A percentile compares a stretch with the other conserved stretches of the same genome.
Conservation (phyloP, 1,284 basidiomycete genomes). For the Kwoniella shivajii region DNA sequence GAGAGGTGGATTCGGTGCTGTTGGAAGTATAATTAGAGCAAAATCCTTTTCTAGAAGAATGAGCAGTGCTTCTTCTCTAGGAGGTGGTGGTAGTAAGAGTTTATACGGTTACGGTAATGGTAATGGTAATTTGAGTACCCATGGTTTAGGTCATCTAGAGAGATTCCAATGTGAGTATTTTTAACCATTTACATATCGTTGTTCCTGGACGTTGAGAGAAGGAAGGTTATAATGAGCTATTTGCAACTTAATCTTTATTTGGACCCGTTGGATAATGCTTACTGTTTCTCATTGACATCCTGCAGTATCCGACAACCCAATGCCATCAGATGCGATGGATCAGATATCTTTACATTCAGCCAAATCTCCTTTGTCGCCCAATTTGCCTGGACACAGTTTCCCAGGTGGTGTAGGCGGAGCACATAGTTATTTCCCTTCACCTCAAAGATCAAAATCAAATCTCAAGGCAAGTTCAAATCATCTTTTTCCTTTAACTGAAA, state of each 20-base stretch:
- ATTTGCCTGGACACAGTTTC: conserved; percentile 12
- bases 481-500: too few species aligned
- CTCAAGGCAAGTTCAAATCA: conserved; percentile 39
- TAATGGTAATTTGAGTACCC: conserved; percentile 33
- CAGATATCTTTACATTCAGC: conserved; percentile 40
- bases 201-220: too few species aligned
- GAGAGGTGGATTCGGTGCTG: conserved; percentile 81
- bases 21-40: conserved; percentile 87
- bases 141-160: conserved; percentile 40
- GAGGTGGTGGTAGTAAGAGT: conserved; percentile 1
- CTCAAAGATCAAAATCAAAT: conserved; percentile 30
- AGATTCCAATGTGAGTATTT: conserved; percentile 44
- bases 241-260: neutral
- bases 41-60: conserved; percentile 52
- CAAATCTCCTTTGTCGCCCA: conserved; percentile 11
- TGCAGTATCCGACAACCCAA: conserved; percentile 50
- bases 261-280: neutral
- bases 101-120: conserved; percentile 16
- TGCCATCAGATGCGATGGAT: conserved; percentile 48
- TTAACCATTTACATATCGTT: neutral
- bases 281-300: neutral
- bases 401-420: neutral
- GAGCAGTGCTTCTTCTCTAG: conserved; percentile 29
- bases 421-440: conserved; percentile 10
- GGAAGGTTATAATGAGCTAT: neutral